Base-by-base conservation (phyloP, 371 early-diverging fungal species). In the Lichtheimia corymbifera region DNA sequence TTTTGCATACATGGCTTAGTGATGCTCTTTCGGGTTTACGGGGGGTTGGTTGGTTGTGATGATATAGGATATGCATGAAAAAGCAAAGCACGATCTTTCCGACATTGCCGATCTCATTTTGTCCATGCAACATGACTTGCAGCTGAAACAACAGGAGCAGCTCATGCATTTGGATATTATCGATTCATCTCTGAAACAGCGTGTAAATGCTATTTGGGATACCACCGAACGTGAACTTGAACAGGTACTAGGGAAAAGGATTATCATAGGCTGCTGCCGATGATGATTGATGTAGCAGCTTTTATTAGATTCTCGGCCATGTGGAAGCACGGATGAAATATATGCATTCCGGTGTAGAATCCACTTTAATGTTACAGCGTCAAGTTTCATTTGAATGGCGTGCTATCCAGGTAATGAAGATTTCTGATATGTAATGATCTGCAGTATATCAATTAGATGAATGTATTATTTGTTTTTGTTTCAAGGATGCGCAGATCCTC, bases 31-130 rank as follows among this genome's bases (percentile, higher is more conserved):
- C 30, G 27, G 27, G 3, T 27, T 28, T 7, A 22, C 22, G 22
- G 22, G 22, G 22, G 22, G 22, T 7, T 28, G 22, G 22, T 1
- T 1, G 22, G 22, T 7, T 28, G 28, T 4, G 28, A 25, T 43
- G 14, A 42, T 44, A 15, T 15, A 56, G 57, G 43, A 42, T 24
- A 42, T 56, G n/a, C 57, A 56, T 27, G 57, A 45, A 45, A 42
- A 56, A 17, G 25, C 57, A 13, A 40, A 56, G 22, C 47, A 47
- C 6, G 22, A 47, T 47, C 22, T 47, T 18, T 47, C 47, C 47
- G 47, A 47, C 6, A 47, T 47, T 17, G 22, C 47, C 47, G 47
- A 22, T 47, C 47, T 47, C 47, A 22, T 47, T 22, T n/a, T 22
- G 6, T n/a, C 47, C 47, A 18, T 47, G 22, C 47, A 22, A 7